Evolutionary conservation across 148 eudicot genomes (phyloP).

Genomic region (Fallopia convolvulus): DNA sequence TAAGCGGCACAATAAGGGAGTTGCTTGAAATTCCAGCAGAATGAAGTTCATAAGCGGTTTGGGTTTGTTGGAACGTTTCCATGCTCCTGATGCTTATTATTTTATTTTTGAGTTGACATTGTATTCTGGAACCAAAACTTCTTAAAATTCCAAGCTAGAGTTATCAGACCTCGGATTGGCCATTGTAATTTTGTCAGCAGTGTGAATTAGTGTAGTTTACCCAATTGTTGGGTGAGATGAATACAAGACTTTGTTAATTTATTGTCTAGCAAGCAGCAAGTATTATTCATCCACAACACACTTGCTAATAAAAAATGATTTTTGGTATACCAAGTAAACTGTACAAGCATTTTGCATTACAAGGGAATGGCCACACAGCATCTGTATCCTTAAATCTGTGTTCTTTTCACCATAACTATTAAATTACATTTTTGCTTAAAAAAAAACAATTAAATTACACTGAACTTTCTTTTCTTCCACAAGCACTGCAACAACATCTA

Average conservation of each 20-base stretch:
- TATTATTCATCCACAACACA: too few species aligned
- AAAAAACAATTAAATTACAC: not conserved
- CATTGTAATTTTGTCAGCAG: too few species aligned
- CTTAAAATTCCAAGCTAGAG: too few species aligned
- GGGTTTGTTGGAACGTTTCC: not conserved
- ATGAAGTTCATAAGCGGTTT: not conserved
- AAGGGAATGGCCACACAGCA: not conserved
- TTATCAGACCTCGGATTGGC: too few species aligned
- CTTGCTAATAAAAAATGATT: too few species aligned
- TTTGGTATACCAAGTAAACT: too few species aligned
- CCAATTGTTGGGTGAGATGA: too few species aligned
- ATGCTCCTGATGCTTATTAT: not conserved
- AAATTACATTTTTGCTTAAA: not conserved
- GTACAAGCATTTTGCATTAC: not conserved
- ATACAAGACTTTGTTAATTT: not conserved
- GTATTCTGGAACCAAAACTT: not conserved
- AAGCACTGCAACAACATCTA: too few species aligned
- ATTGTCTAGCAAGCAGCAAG: too few species aligned
- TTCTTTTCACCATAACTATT: not conserved
- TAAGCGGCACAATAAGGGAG: conserved; percentile 71
- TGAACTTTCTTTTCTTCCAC: not conserved
- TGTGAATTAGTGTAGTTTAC: too few species aligned
- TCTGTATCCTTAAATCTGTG: not conserved
- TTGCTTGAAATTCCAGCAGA: conserved; percentile 48
- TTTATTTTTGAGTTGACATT: not conserved